Conservation (phyloP, 768 basidiomycete genomes). For the Trichaptum fuscoviolaceum region DNA sequence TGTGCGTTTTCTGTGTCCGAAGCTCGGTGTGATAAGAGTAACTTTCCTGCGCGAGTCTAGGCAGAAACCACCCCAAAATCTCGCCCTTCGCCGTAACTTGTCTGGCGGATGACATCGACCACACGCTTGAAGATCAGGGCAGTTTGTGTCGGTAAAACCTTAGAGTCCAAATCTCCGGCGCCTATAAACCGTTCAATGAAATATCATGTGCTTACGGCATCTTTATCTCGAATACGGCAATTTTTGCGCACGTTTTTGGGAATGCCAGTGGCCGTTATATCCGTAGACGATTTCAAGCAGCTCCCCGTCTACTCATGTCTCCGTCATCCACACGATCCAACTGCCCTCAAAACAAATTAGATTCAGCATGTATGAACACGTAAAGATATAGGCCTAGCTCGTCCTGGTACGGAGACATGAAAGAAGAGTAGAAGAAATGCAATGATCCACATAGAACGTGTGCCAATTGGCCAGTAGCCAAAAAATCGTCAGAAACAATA, state of each 20-base stretch:
- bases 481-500: not conserved
- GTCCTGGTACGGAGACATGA: not conserved
- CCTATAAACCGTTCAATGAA: not conserved
- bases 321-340: not conserved
- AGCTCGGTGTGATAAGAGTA: not conserved
- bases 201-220: not conserved
- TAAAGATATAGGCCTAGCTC: not conserved
- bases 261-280: not conserved
- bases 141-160: not conserved
- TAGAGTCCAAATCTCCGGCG: not conserved
- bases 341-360: not conserved
- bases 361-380: not conserved
- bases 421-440: not conserved
- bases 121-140: not conserved
- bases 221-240: not conserved
- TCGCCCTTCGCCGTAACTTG: not conserved
- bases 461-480: not conserved
- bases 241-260: not conserved
- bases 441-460: not conserved
- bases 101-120: not conserved
- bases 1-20: not conserved
- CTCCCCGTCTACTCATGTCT: not conserved
- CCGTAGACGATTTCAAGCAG: not conserved
- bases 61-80: not conserved
- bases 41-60: not conserved